Evolutionary conservation across 2,329 filamentous ascomycete species (phyloP).

Genomic region (Cladosporium sp.): DNA sequence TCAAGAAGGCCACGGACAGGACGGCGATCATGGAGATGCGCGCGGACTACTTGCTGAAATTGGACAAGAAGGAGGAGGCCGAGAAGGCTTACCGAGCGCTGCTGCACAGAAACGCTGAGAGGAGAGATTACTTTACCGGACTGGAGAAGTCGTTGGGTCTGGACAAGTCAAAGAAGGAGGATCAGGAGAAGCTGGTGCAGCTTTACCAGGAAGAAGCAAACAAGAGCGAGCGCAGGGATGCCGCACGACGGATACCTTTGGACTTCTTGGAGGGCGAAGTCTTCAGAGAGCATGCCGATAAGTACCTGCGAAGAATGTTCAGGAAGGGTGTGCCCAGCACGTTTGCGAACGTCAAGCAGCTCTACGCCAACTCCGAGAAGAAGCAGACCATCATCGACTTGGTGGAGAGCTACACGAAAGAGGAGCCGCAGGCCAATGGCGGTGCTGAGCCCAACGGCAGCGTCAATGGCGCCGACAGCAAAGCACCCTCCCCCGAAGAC

Average conservation of each 20-base stretch:
- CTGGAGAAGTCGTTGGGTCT: constrained; percentile 68
- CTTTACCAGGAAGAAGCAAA: constrained; percentile 79
- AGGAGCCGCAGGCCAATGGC: constrained; percentile 27
- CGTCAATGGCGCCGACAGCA: constrained; percentile 40
- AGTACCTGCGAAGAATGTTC: constrained; percentile 79
- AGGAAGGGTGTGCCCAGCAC: constrained; percentile 92
- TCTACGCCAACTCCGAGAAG: constrained; percentile 77
- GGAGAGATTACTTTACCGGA: constrained; percentile 78
- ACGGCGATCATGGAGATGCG: constrained; percentile 80
- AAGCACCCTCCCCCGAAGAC: constrained; percentile 44
- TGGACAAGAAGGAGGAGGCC: constrained; percentile 76
- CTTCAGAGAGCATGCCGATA: constrained; percentile 72
- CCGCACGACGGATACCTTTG: constrained; percentile 78
- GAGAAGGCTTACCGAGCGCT: constrained; percentile 75
- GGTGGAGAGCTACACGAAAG: constrained; percentile 68
- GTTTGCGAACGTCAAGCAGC: constrained; percentile 92
- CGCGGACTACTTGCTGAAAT: constrained; percentile 75
- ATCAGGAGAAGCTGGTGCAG: constrained; percentile 66
- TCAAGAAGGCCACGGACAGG: constrained; percentile 76
- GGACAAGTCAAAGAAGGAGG: constrained; percentile 55
- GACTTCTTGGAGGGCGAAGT: constrained; percentile 82
- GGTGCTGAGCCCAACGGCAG: constrained; percentile 27
- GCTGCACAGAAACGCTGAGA: constrained; percentile 83
- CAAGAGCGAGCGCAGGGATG: constrained; percentile 79
- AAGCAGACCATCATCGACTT: constrained; percentile 70